These are phyloP conservation scores for Suhomyces yuchorum DNA, from an alignment of 1,139 yeast genomes.

Conservation along the genomic window DNA sequence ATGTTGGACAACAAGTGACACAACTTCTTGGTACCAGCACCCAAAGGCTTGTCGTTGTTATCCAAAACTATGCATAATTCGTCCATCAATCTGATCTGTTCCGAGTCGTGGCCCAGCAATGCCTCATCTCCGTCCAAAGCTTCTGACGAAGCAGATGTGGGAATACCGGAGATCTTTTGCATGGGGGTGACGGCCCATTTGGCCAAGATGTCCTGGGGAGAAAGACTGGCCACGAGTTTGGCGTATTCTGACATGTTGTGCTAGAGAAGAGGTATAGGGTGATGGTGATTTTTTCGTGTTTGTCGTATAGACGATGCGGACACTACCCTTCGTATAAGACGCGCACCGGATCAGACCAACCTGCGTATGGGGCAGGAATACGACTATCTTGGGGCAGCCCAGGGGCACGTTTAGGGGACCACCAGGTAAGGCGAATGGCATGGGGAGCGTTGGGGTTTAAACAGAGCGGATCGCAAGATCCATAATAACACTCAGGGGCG, in stretches of 20 bases:
- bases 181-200: constrained; percentile 64
- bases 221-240: constrained; percentile 54
- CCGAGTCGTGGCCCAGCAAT: constrained; percentile 87
- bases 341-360: not conserved
- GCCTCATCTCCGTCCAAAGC: constrained; percentile 36
- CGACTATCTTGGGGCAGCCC: no score
- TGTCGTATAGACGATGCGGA: constrained; percentile 1
- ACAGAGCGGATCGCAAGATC: no score
- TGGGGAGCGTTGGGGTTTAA: no score
- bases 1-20: constrained; percentile 92
- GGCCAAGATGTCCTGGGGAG: constrained; percentile 50
- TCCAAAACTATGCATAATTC: constrained; percentile 94
- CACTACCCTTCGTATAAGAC: constrained; percentile 4
- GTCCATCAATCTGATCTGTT: constrained; percentile 93
- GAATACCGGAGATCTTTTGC: constrained; percentile 49
- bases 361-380: not conserved
- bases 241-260: constrained; percentile 39
- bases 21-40: constrained; percentile 90
- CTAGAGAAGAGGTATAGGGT: not conserved
- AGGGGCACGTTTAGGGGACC: no score
- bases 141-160: constrained; percentile 27
- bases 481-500: no score
- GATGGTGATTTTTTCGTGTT: not conserved
- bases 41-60: constrained; percentile 81
- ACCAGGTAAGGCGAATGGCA: no score